Conservation (phyloP, 345 rosid species). For the Theobroma cacao region DNA sequence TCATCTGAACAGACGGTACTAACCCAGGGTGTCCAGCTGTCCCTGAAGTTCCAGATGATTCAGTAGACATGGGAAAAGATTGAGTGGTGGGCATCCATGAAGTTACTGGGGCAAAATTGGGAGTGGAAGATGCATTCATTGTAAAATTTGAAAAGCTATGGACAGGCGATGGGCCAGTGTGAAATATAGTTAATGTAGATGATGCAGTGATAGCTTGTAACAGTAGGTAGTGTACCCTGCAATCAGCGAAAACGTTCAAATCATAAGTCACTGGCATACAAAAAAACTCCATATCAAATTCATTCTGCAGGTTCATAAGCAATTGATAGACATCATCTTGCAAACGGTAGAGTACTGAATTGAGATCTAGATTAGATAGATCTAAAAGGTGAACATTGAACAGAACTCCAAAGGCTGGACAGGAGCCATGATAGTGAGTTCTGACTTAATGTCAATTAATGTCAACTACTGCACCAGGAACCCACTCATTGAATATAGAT, state of each 20-base stretch:
- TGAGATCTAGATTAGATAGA: background rate
- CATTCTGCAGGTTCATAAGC: background rate
- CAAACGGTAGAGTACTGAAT: background rate
- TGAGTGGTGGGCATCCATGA: conserved; percentile 29
- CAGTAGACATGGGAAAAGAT: conserved; percentile 42
- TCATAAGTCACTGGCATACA: background rate
- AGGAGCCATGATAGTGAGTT: background rate
- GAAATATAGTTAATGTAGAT: conserved; percentile 34
- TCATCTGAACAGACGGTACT: conserved; percentile 25
- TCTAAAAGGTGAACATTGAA: background rate
- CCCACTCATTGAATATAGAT: background rate
- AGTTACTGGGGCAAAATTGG: conserved; percentile 35
- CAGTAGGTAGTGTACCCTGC: conserved; percentile 35
- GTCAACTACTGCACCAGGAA: background rate
- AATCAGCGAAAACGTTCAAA: conserved; percentile 20
- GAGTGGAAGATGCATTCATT: conserved; percentile 21
- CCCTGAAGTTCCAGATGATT: conserved; percentile 34
- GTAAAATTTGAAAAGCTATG: conserved; percentile 35
- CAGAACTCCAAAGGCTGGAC: background rate
- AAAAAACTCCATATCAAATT: background rate
- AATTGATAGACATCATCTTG: background rate
- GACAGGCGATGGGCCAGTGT: conserved; percentile 35
- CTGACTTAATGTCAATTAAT: background rate
- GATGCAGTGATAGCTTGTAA: conserved; percentile 33
- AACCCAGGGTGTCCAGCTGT: conserved; percentile 44